phyloP scores from a whole-genome alignment of 2,329 filamentous ascomycete species.

The Monilinia vaccinii-corymbosi region DNA sequence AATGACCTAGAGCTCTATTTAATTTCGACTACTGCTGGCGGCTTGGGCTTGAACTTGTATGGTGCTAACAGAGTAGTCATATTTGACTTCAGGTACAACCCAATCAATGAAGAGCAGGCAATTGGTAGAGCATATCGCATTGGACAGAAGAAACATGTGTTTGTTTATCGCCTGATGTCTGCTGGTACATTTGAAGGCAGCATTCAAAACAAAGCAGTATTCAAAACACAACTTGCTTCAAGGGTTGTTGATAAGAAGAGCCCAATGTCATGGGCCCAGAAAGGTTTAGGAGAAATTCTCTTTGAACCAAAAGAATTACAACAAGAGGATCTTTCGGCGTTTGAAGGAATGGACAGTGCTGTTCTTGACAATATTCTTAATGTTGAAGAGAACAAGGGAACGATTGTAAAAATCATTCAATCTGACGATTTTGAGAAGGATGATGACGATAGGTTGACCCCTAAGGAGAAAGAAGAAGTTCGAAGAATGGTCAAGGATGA shows the following conservation, averaged over 20 bases:
- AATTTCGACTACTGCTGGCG: constrained; percentile 76
- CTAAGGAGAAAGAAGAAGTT: constrained; percentile 50
- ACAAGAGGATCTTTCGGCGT: constrained; percentile 42
- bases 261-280: constrained; percentile 55
- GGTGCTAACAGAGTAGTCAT: constrained; percentile 81
- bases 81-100: constrained; percentile 77
- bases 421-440: constrained; percentile 68
- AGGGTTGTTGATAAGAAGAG: constrained; percentile 81
- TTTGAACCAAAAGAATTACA: constrained; percentile 44
- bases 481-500: constrained; percentile 35
- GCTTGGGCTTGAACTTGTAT: constrained; percentile 73
- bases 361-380: constrained; percentile 45
- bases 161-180: constrained; percentile 72
- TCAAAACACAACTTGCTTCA: constrained; percentile 72
- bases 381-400: constrained; percentile 3
- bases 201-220: constrained; percentile 65
- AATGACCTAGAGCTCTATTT: constrained; percentile 53
- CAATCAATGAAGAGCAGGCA: constrained; percentile 74
- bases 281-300: constrained; percentile 46
- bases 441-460: constrained; percentile 52
- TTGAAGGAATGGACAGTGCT: constrained; percentile 47
- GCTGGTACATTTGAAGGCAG: constrained; percentile 73
- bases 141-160: constrained; percentile 71
- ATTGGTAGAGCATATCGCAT: constrained; percentile 80
- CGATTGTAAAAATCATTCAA: constrained; percentile 49